phyloP scores from a whole-genome alignment of 805 yeast species.

The Phaffomyces thermotolerans region DNA sequence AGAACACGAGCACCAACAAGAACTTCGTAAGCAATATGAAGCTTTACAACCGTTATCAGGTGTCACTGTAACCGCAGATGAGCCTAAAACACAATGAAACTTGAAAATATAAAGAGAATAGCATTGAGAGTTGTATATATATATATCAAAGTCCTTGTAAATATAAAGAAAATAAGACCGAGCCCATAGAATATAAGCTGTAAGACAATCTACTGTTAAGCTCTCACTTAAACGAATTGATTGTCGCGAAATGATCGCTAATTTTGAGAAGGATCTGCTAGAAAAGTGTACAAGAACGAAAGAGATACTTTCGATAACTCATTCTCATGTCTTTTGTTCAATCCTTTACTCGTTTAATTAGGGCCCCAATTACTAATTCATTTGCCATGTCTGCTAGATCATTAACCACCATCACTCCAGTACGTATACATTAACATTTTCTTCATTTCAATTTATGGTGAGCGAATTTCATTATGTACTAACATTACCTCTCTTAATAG shows the following conservation, averaged over 20 bases:
- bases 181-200: no score
- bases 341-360: conserved; percentile 18
- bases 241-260: no score
- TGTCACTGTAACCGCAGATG: conserved; percentile 33
- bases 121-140: neutral
- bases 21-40: conserved; percentile 49
- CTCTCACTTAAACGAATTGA: no score
- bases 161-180: no score
- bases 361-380: conserved; percentile 14
- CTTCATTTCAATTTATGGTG: neutral
- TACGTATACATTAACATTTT: conserved; percentile 3
- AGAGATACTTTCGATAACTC: neutral
- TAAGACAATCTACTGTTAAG: no score
- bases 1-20: conserved; percentile 62
- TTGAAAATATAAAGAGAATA: neutral
- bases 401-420: conserved; percentile 31
- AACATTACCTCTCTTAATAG: conserved; percentile 25
- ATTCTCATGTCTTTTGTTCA: conserved; percentile 20
- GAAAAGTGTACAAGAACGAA: no score
- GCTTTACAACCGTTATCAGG: conserved; percentile 59
- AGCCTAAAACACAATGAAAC: neutral
- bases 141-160: no score
- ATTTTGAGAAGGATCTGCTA: no score
- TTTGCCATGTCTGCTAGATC: conserved; percentile 21
- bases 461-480: conserved; percentile 4